Evolutionary conservation across 164 flowering plant genomes (phyloP), one percentile per base, ranked within the genome.

Genomic region (Nymphaea colorata): DNA sequence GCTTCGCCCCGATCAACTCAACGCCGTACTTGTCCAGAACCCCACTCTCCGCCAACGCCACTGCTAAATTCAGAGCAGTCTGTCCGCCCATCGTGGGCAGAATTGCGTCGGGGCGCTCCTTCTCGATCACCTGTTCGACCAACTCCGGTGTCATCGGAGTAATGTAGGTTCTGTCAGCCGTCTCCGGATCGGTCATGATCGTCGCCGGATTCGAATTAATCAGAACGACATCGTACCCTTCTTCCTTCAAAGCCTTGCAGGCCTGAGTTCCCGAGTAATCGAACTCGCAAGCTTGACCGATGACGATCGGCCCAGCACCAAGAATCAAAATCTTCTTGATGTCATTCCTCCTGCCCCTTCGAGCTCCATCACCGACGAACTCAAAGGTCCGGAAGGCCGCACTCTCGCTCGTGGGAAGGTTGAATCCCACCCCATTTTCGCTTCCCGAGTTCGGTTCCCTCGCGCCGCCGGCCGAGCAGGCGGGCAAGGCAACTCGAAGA

Each of bases 61-160:
- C 97, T 4, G 97, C 98, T 36, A 93, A 85, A 67, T 93, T 93
- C 15, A 93, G 79, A 3, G 97, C 97, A 0, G 98, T 93, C 79
- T 93, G 98, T 44, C 98, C 98, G 4, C 98, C 98, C 98, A 94
- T 94, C 1, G 99, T 94, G 64, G 98, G 99, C 53, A 94, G 66
- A n/a, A 94, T 70, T 0, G 99, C 99, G 71, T 94, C 98, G 3
- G 97, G 99, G 44, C 98, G 78, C 82, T 94, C 99, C 76, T 90
- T 85, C 71, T 81, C 91, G 55, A 94, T 72, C 14, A 91, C 85
- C 64, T 89, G 94, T 79, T 89, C 97, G 2, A 94, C 96, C 10
- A 89, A 66, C 45, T 91, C 93, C 3, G 96, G 91, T 1, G 96
- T 88, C 97, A 94, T 83, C 0, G 99, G 99, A 0, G 91, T 75